Evolutionary conservation across 2,329 filamentous ascomycete species (phyloP), one percentile per base, ranked within the genome.

Genomic region (Fusarium sp.): DNA sequence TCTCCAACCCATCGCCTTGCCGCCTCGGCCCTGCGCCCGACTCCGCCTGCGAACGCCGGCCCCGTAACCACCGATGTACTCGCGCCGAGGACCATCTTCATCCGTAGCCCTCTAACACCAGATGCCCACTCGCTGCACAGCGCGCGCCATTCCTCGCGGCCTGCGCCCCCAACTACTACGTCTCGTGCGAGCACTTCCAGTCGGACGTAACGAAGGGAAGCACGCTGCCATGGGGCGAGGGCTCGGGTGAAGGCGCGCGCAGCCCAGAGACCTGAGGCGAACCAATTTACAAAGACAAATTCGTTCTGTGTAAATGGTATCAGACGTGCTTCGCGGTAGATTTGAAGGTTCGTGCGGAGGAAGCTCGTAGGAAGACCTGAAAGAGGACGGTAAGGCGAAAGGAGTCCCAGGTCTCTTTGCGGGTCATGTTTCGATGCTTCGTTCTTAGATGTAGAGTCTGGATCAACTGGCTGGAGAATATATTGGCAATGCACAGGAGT

Each of bases 261-360:
- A 2, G 82, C 78, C 69, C 79, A 79, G 6, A 84, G 69, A 1
- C 83, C 84, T 16, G 81, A 83, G 15, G 80, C 77, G 72, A 84
- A 84, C 80, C 81, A 83, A 42, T 81, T 82, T 37, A 80, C 75
- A 62, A 84, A 86, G 24, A 79, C 78, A 59, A 85, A 85, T 52
- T 84, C 82, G 73, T 83, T 84, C 23, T 72, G 60, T 10, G 72
- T 66, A 66, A 84, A 84, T 4, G 84, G 81, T 4, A 84, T 26
- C 1, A 58, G 20, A 6, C 81, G 78, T 6, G 78, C 75, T 65
- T 86, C 84, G 52, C 70, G 31, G 73, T 84, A 85, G 21, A 85
- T 68, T 56, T 83, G 80, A 26, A 74, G 76, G 66, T 77, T 82
- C 23, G 77, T 66, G 8, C 57, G 63, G 4, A 85, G 79, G 8